Base-by-base conservation (phyloP, 345 rosid genomes). In the Boechera retrofracta region DNA sequence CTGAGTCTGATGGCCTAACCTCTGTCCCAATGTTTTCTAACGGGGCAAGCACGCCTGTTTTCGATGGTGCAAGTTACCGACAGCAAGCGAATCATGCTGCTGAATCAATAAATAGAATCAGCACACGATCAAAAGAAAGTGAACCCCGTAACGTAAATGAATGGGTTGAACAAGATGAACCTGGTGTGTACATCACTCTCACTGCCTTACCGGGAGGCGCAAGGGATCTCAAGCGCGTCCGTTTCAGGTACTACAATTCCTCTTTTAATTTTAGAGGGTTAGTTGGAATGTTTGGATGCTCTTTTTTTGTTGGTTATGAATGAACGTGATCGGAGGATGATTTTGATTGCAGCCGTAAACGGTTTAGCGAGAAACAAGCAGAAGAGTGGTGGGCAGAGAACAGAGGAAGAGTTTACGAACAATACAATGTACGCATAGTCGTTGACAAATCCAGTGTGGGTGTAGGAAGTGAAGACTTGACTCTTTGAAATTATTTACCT, bases 91-190 rank as follows among this genome's bases (percentile, higher is more conserved):
- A 72, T 4, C 68, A 64, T 45, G 85, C 84, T 66, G 33, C 83
- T 52, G 97, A 92, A 76, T 79, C 85, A 21, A 69, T 86, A 45
- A 72, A 80, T 42, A 88, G 88, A 84, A 87, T 77, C 72, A 91
- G 93, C 68, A 85, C 74, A 66, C 84, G 86, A 77, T 59, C 79
- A 16, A 91, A 83, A 79, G 98, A 91, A 76, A 76, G 82, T 62
- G 98, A 78, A 67, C 51, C 64, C 36, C 77, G 63, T 18, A 66
- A 26, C 1, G 82, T 60, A 13, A 74, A 74, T 5, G 82, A 96
- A 79, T 89, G 98, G 95, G 97, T 96, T 49, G 99, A 96, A 80
- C 99, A 96, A 86, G 96, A 91, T 78, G 97, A 96, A 79, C 97
- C 94, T 29, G 98, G 99, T 77, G 98, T 96, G 26, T 93, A 93